Evolutionary conservation across 2,329 filamentous ascomycete species (phyloP), one percentile per base, ranked within the genome.

Genomic region (Aspergillus fructus): DNA sequence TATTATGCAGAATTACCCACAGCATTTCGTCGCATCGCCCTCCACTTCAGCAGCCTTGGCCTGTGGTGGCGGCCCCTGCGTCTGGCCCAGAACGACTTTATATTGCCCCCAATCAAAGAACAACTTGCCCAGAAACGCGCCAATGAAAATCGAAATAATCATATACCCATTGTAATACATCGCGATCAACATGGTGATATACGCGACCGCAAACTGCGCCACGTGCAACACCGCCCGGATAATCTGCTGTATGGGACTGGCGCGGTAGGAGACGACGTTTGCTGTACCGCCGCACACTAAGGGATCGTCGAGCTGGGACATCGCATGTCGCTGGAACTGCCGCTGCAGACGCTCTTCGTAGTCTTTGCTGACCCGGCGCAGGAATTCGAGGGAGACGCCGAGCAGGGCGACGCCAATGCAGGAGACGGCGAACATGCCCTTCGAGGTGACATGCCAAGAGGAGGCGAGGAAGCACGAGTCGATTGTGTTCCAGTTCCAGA

Each of bases 401-500:
- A 61, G 56, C 8, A 61, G 48, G 7, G 56, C 56, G 23, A 58
- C 59, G 21, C 56, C 59, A 43, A 61, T 59, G 56, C 59, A 61
- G 23, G 59, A 59, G 37, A 59, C 59, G 50, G 59, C 59, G 37
- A 61, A 61, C 45, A 54, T 53, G 53, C 49, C 59, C 17, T 55
- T 43, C n/a, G 56, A 51, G 6, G 49, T 56, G 49, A 61, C 48
- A 47, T 61, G 56, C 59, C 59, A 61, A 37, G 53, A 40, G 4
- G 53, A 50, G 5, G 59, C 42, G 37, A 61, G 59, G 42, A 61
- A 61, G 37, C 66, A 68, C 15, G 63, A 56, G 50, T 68, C 63
- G 34, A 65, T 64, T 1, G 62, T 63, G 34, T 63, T 54, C 60
- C 66, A 68, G 52, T 68, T 68, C 58, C 66, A 68, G 30, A 68